Base-by-base conservation (phyloP, 305 asterid species). In the Withania somnifera region DNA sequence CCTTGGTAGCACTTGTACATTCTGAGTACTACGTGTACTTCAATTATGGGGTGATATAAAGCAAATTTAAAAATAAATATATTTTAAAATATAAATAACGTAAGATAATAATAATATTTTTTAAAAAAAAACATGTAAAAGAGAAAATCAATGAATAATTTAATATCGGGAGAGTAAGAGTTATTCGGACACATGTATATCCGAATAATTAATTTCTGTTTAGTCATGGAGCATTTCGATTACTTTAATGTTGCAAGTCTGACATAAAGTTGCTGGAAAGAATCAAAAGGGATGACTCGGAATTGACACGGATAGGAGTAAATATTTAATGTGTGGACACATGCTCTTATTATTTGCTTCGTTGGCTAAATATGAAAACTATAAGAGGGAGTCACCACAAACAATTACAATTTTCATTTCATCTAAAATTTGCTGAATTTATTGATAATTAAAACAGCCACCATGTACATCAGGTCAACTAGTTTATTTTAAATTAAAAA, bases 91-190 rank as follows among this genome's bases (percentile, higher is more conserved):
- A 57, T 22, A 22, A 57, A 57, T 57, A 57, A 57, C 3, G 0
- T 4, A 3, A 11, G 0, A n/a, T n/a, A n/a, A n/a, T 22, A 22
- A 1, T 58, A 24, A 11, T 1, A 5, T 3, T 58, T 24, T 58
- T 4, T 0, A 22, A 2, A 0, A 2, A 1, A 0, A 11, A n/a
- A n/a, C n/a, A n/a, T n/a, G 8, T 24, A 26, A 5, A 26, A 24
- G 5, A 60, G 0, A 60, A 24, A 60, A 0, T 24, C 2, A 38
- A n/a, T n/a, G n/a, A n/a, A n/a, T n/a, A 36, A 36, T 5, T 3
- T 3, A 36, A 36, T 4, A 34, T 34, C 5, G 38, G 5, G 38
- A 10, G n/a, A 6, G 45, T 38, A 30, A 19, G n/a, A 19, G 53
- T 38, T 28, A 17, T 28, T 11, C 53, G 11, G 2, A 38, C 2